Conservation (phyloP, 306 rosid species). For the Sindora glabra region DNA sequence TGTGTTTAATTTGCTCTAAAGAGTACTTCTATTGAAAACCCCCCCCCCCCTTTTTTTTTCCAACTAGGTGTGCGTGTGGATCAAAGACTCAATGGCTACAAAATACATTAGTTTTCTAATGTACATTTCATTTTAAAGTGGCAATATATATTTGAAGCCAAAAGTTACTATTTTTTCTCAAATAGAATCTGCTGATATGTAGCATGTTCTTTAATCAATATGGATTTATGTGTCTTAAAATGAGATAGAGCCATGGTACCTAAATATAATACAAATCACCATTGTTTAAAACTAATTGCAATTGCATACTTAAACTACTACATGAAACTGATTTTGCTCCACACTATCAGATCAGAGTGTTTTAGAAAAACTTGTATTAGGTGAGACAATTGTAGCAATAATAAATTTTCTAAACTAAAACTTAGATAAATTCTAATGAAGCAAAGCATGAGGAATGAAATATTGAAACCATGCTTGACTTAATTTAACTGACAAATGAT, state of each 20-base stretch:
- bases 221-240: background rate
- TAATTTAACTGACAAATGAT: background rate
- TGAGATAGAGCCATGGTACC: background rate
- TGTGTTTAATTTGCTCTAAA: too few species aligned
- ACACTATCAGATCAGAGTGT: background rate
- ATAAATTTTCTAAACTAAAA: slow-evolving; percentile 6
- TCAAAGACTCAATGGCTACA: too few species aligned
- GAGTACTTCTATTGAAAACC: too few species aligned
- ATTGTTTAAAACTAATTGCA: background rate
- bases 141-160: too few species aligned
- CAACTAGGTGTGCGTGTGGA: too few species aligned
- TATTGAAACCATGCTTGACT: background rate
- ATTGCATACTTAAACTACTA: background rate
- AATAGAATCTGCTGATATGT: too few species aligned
- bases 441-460: background rate
- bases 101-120: too few species aligned
- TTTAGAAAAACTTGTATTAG: background rate
- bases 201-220: slow-evolving; percentile 4
- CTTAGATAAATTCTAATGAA: too few species aligned
- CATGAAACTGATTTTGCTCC: background rate
- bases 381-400: background rate
- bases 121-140: too few species aligned
- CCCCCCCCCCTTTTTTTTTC: too few species aligned
- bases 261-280: background rate
- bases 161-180: too few species aligned